phyloP scores from a whole-genome alignment of 2,329 filamentous ascomycete genomes.

The Trichoderma brevicompactum region DNA sequence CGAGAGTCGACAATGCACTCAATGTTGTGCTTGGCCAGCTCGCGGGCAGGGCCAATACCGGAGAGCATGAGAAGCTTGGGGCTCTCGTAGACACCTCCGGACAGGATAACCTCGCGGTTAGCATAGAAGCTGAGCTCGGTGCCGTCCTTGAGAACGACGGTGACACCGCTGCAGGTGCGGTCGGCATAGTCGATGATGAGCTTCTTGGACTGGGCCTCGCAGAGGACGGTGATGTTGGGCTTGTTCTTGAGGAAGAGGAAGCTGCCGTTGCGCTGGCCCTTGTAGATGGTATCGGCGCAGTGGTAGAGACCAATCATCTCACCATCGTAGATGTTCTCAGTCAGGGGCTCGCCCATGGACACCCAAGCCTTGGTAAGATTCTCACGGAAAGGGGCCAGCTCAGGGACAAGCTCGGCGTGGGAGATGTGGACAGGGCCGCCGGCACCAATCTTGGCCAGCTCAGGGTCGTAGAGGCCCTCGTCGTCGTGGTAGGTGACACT shows the following conservation, averaged over 20 bases:
- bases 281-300: conserved; percentile 60
- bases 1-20: conserved; percentile 58
- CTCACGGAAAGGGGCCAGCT: conserved; percentile 56
- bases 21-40: conserved; percentile 60
- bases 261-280: conserved; percentile 58
- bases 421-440: conserved; percentile 58
- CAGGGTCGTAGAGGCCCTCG: conserved; percentile 47
- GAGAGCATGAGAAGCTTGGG: conserved; percentile 68
- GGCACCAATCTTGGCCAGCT: conserved; percentile 55
- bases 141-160: conserved; percentile 45
- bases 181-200: conserved; percentile 54
- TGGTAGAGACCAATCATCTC: conserved; percentile 58
- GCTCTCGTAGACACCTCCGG: conserved; percentile 62
- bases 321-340: conserved; percentile 61
- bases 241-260: conserved; percentile 57
- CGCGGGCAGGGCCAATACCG: conserved; percentile 61
- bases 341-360: conserved; percentile 54
- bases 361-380: conserved; percentile 57
- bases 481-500: conserved; percentile 63
- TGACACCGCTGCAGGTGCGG: conserved; percentile 50
- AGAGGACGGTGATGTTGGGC: conserved; percentile 58
- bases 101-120: conserved; percentile 53
- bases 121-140: conserved; percentile 52
- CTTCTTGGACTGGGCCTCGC: conserved; percentile 54
- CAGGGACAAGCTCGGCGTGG: conserved; percentile 58